Evolutionary conservation across 495 filamentous ascomycete species (phyloP).

Genomic region (Aspergillus mulundensis): DNA sequence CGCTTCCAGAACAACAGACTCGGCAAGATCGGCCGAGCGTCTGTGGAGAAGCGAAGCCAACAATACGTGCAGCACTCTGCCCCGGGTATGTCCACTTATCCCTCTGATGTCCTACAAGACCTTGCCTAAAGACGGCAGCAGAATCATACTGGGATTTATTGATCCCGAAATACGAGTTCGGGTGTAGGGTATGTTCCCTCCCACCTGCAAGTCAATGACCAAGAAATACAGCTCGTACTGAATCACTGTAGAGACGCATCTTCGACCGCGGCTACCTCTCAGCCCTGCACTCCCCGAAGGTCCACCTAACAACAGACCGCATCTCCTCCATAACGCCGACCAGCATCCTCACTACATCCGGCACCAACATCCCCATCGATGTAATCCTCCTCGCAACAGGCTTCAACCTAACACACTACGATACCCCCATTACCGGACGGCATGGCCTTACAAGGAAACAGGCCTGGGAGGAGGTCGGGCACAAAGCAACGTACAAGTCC

Average conservation of each 20-base stretch:
- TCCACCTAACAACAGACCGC: constrained; percentile 5
- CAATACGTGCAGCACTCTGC: neutral
- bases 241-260: constrained; percentile 8
- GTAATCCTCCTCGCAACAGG: constrained; percentile 9
- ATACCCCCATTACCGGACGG: constrained; percentile 4
- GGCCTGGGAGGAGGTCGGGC: constrained; percentile 11
- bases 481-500: constrained; percentile 11
- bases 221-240: too few species aligned
- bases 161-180: constrained; percentile 7
- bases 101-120: too few species aligned
- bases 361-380: neutral
- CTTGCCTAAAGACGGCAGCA: too few species aligned
- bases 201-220: neutral
- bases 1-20: constrained; percentile 10
- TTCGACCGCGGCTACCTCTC: constrained; percentile 4
- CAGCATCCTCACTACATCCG: constrained; percentile 3
- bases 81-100: neutral
- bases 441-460: neutral
- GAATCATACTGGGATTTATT: constrained; percentile 7
- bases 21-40: constrained; percentile 4
- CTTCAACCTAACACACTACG: constrained; percentile 11
- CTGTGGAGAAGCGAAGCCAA: neutral
- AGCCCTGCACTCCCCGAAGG: neutral
- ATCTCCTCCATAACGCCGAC: neutral
- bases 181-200: constrained; percentile 1